Evolutionary conservation across 176 grass and related monocot genomes (phyloP).

Genomic region (Oryza nivara): DNA sequence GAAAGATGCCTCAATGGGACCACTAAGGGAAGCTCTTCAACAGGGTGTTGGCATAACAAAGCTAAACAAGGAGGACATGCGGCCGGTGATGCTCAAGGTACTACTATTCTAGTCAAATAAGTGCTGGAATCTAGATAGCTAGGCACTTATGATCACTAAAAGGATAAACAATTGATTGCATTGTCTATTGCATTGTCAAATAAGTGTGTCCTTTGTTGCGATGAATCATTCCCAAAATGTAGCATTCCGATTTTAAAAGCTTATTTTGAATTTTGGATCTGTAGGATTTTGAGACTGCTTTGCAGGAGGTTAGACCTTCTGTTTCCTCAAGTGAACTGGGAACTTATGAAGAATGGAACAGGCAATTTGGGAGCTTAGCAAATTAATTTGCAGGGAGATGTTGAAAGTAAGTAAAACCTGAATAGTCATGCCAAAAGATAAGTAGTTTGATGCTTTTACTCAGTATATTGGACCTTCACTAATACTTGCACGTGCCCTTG

Average conservation of each 20-base stretch:
- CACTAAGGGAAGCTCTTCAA: conserved; percentile 81
- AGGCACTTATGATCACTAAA: background rate
- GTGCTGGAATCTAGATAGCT: conserved; percentile 5
- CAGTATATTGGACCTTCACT: background rate
- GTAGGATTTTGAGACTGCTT: conserved; percentile 89
- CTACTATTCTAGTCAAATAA: conserved; percentile 49
- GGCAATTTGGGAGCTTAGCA: conserved; percentile 84
- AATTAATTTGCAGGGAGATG: conserved; percentile 37
- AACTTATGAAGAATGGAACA: conserved; percentile 91
- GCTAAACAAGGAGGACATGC: conserved; percentile 82
- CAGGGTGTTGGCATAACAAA: conserved; percentile 76
- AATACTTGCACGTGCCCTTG: background rate
- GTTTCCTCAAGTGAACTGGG: conserved; percentile 81
- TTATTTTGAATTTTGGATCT: conserved; percentile 19
- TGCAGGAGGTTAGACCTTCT: conserved; percentile 93
- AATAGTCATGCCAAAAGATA: background rate
- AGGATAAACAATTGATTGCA: background rate
- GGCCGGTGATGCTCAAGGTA: conserved; percentile 77
- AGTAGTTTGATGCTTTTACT: background rate
- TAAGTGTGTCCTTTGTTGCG: background rate
- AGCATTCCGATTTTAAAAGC: conserved; percentile 29
- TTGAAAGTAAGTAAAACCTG: conserved; percentile 35
- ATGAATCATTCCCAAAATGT: conserved; percentile 4
- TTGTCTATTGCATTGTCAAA: background rate
- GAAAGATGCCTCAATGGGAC: conserved; percentile 98